A percentile compares a stretch with the other conserved stretches of the same genome.
These are phyloP conservation scores for Cutaneotrichosporon cavernicola DNA, from an alignment of 1,284 basidiomycete genomes.

Conservation along the genomic window DNA sequence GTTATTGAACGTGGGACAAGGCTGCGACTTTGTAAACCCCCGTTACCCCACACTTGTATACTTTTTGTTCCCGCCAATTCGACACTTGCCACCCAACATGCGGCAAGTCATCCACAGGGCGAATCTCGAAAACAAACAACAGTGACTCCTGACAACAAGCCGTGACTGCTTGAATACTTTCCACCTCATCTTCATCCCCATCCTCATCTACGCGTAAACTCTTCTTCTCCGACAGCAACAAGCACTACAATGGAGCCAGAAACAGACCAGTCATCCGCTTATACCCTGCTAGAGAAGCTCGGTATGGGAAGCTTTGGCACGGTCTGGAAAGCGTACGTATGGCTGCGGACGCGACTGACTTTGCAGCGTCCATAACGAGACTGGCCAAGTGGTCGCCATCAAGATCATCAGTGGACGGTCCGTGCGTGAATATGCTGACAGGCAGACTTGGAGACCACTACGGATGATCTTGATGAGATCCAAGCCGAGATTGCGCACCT, in stretches of 20 bases:
- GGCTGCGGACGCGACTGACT: neutral
- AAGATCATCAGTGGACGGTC: slow-evolving; percentile 83
- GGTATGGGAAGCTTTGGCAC: slow-evolving; percentile 97
- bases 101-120: neutral
- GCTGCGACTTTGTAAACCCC: too few species aligned
- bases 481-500: slow-evolving; percentile 96
- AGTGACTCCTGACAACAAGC: neutral
- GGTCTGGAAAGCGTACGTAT: slow-evolving; percentile 80
- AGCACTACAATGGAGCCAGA: slow-evolving; percentile 2
- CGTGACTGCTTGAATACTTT: neutral
- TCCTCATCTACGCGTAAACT: neutral
- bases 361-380: slow-evolving; percentile 75
- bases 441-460: slow-evolving; percentile 62
- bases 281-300: slow-evolving; percentile 89
- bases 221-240: neutral
- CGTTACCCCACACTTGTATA: neutral
- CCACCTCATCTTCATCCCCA: neutral
- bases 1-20: neutral
- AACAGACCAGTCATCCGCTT: slow-evolving; percentile 76
- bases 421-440: neutral
- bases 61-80: neutral
- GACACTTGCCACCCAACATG: slow-evolving; percentile 7
- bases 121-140: neutral
- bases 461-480: slow-evolving; percentile 94
- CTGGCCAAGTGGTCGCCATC: slow-evolving; percentile 91